Base-by-base conservation (phyloP, 2,329 filamentous ascomycete species). In the Sporothrix luriei region DNA sequence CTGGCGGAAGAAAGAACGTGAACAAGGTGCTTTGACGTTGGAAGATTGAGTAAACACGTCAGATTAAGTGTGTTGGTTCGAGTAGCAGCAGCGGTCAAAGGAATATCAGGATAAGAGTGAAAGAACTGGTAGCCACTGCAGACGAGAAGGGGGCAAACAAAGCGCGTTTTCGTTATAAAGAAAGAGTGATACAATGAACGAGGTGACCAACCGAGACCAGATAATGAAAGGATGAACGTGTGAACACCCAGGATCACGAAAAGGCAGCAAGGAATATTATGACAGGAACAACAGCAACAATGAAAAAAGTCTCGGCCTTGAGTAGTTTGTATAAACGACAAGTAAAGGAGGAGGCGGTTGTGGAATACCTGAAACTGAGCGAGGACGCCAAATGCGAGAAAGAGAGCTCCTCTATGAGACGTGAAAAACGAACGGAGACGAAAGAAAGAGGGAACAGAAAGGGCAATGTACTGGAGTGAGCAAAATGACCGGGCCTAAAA, bases 181-280 rank as follows among this genome's bases (percentile, higher is more conserved):
- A 68, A 26, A 59, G 48, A 68, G 14, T n/a, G 21, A 57, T 16
- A 24, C 5, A 59, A 26, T 64, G 68, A 69, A 64, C 48, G 49
- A 68, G 64, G 66, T 49, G 26, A 19, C 14, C 14, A 68, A 24
- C n/a, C 14, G 33, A 49, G 49, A 21, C 13, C 43, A 48, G 71
- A 19, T 21, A 51, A 26, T 71, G 74, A 76, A 77, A 52, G 66
- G 19, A 55, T 11, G 48, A 21, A 64, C 24, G 16, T 48, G 71
- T 38, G 21, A 64, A 62, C 71, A 75, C 77, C 76, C 59, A 9
- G 33, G 33, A 7, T 33, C 33, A 33, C 33, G 33, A 75, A 26
- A 68, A 26, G 48, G 46, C 59, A 7, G 49, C 48, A 65, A 49
- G 69, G 71, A 62, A 66, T 73, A 68, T 74, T 33, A 6, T 33